phyloP scores from a whole-genome alignment of 176 grass and related monocot genomes.

The Oryza coarctata region DNA sequence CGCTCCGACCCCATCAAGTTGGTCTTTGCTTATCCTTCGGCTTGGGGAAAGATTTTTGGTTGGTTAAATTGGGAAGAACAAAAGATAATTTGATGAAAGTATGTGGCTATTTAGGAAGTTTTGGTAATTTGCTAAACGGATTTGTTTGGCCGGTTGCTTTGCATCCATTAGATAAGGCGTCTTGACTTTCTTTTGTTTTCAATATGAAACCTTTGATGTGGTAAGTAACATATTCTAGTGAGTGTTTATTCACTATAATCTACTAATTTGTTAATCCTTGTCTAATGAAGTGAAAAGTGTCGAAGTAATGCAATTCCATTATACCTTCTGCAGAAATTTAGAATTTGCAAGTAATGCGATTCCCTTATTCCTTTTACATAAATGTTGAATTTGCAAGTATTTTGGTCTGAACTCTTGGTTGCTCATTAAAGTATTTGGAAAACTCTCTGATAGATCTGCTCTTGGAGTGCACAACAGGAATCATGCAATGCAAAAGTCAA shows the following conservation, averaged over 20 bases:
- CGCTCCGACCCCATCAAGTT: background rate
- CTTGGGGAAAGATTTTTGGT: background rate
- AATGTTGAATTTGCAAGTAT: background rate
- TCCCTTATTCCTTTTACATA: background rate
- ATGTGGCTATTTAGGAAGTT: constrained; percentile 1
- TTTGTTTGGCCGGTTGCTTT: background rate
- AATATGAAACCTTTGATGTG: background rate
- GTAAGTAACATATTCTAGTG: background rate
- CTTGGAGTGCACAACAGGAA: background rate
- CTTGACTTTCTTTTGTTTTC: background rate
- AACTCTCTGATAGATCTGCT: constrained; percentile 4
- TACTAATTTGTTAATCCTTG: too few species aligned
- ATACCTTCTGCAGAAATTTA: background rate
- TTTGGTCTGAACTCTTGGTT: background rate
- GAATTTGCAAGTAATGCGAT: background rate
- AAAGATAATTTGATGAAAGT: background rate
- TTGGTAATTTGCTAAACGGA: background rate
- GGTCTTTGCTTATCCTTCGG: background rate
- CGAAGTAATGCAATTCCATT: background rate
- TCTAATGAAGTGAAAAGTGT: background rate
- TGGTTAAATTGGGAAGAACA: background rate
- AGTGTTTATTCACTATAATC: background rate
- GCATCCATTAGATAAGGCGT: background rate
- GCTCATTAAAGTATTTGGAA: background rate
- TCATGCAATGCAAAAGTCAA: background rate